These are phyloP conservation scores for Ceratobasidium sp. DNA, from an alignment of 1,284 basidiomycete genomes.

Conservation along the genomic window DNA sequence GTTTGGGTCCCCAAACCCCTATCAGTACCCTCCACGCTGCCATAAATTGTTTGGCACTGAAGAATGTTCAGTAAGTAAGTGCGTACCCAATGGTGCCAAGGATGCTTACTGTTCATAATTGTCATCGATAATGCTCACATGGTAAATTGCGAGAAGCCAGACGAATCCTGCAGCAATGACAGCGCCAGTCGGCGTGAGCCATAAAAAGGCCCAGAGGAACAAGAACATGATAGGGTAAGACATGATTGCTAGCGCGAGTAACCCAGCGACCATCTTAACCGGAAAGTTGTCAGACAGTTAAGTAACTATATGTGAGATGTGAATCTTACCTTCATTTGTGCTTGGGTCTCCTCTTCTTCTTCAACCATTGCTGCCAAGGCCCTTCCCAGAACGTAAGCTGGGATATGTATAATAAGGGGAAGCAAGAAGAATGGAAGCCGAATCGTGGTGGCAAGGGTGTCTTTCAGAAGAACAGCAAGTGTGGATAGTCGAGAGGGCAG, in stretches of 20 bases:
- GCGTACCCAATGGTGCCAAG: neutral
- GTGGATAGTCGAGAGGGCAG: constrained; percentile 86
- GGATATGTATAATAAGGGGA: constrained; percentile 84
- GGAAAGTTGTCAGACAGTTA: neutral
- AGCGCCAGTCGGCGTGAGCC: constrained; percentile 72
- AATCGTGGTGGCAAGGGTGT: constrained; percentile 76
- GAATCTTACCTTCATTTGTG: constrained; percentile 83
- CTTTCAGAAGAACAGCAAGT: constrained; percentile 80
- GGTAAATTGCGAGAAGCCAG: constrained; percentile 84
- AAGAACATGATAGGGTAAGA: constrained; percentile 88
- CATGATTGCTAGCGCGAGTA: constrained; percentile 75
- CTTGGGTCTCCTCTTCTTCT: constrained; percentile 92
- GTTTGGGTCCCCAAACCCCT: constrained; percentile 88
- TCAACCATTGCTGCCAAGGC: constrained; percentile 80
- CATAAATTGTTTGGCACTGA: constrained; percentile 81
- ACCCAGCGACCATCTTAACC: constrained; percentile 73
- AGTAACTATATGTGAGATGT: neutral
- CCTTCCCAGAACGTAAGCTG: constrained; percentile 84
- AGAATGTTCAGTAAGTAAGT: constrained; percentile 48
- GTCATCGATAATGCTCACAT: constrained; percentile 78
- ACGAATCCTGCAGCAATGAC: constrained; percentile 65
- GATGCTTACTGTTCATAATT: constrained; percentile 82
- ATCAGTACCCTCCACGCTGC: constrained; percentile 92
- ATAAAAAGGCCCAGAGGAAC: constrained; percentile 83
- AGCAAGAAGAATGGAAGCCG: constrained; percentile 89